Base-by-base conservation (phyloP, 768 basidiomycete genomes). In the Udeniomyces megalosporus region DNA sequence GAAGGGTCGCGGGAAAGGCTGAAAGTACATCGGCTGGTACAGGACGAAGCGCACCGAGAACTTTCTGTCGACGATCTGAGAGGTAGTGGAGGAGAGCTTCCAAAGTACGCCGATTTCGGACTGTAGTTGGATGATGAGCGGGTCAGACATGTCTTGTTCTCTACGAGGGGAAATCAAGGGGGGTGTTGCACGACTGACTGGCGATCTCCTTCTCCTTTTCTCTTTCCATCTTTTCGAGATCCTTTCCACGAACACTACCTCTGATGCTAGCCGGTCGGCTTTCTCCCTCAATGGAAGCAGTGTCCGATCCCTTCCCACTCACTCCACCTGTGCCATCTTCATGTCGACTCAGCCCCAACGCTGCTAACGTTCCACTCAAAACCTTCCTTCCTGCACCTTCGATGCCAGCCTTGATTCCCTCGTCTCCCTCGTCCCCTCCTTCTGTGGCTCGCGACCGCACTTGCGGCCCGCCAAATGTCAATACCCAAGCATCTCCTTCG, bases 41-140 rank as follows among this genome's bases (percentile, higher is more conserved):
- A 34, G 26, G 84, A 45, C 79, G 73, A 42, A 91, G 79, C 3
- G 80, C 76, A 45, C 83, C 84, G 11, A 74, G 79, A 42, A 96
- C 78, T 70, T 92, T 91, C 12, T 88, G 90, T 14, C 95, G 82
- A 12, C 88, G 82, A 69, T 95, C 90, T 2, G 88, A 82, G 7
- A 97, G 80, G 71, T 90, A 97, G 12, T 84, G 81, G 66, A 89
- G 79, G 4, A 99, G 80, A 0, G 85, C 84, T 71, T 96, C 91
- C n/a, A 93, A 77, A 2, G 92, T 85, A 83, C 64, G 22, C 61
- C 28, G 31, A 12, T 28, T 44, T 7, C 35, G 48, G 15, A 60
- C 67, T 50, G 48, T 22, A 22, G n/a, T 17, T n/a, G 3, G 48
- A 26, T 11, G 26, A 28, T 26, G 38, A 0, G 29, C 20, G 20